Percentiles rank a stretch among this genome's conserved stretches.
These are phyloP conservation scores for Daldinia sp. DNA, from an alignment of 2,329 filamentous ascomycete species.

Conservation along the genomic window DNA sequence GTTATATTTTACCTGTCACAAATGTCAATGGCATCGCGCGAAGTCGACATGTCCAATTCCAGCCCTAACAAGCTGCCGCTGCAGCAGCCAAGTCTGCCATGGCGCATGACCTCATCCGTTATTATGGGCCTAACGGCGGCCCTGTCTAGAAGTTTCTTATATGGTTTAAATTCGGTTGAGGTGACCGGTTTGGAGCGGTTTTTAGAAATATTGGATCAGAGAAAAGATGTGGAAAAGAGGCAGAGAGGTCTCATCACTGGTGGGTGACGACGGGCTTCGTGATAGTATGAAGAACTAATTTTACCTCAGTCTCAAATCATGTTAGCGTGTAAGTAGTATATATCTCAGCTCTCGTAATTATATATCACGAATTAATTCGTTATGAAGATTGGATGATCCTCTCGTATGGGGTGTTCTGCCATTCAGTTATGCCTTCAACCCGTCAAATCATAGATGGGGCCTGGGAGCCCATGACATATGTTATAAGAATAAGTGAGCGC, in stretches of 20 bases:
- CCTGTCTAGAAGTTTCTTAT: conserved; percentile 80
- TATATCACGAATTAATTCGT: conserved; percentile 37
- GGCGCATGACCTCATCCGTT: conserved; percentile 78
- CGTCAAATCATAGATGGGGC: conserved; percentile 85
- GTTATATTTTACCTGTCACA: background rate
- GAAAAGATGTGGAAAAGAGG: conserved; percentile 74
- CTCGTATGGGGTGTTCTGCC: conserved; percentile 93
- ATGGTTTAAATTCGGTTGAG: conserved; percentile 79
- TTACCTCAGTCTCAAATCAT: conserved; percentile 80
- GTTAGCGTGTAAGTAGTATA: conserved; percentile 80
- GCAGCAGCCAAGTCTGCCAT: conserved; percentile 70
- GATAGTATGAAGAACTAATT: conserved; percentile 31
- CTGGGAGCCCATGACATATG: conserved; percentile 96
- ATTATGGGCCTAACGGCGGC: conserved; percentile 80
- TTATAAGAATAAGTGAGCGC: conserved; percentile 81
- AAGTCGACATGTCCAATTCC: conserved; percentile 40
- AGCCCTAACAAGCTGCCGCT: conserved; percentile 41
- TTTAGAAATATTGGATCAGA: conserved; percentile 78
- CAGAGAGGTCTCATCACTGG: conserved; percentile 86
- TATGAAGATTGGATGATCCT: conserved; percentile 86
- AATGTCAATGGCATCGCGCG: conserved; percentile 35
- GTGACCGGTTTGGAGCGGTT: conserved; percentile 82
- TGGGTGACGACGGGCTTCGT: conserved; percentile 55
- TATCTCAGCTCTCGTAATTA: conserved; percentile 43
- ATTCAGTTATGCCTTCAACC: conserved; percentile 75